Conservation (phyloP, 352 stramenopile genomes). For the Globisporangium recalcitrans region DNA sequence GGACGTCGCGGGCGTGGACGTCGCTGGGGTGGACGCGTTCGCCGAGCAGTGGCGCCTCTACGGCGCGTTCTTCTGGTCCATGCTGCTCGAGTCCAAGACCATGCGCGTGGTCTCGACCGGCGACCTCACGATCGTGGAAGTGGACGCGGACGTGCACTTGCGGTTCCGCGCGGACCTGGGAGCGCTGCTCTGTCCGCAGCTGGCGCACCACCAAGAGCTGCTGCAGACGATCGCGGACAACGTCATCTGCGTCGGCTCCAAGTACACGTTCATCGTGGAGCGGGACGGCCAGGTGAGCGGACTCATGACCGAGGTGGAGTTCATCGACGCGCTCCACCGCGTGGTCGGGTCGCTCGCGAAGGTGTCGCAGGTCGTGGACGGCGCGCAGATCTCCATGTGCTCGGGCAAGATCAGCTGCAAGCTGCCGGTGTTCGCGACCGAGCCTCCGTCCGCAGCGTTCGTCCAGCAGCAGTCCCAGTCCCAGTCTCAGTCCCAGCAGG, state of each 20-base stretch:
- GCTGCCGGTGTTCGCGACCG: background rate
- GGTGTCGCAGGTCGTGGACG: conserved; percentile 10
- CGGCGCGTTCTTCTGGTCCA: conserved; percentile 17
- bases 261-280: conserved; percentile 16
- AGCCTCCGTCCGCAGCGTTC: background rate
- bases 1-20: conserved; percentile 9
- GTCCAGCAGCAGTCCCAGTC: conserved; percentile 11
- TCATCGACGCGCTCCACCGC: conserved; percentile 12
- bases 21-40: conserved; percentile 10
- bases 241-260: conserved; percentile 12
- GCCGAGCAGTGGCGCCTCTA: conserved; percentile 15
- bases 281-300: conserved; percentile 12
- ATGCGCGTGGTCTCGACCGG: conserved; percentile 5
- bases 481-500: conserved; percentile 19
- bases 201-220: conserved; percentile 13
- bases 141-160: conserved; percentile 12
- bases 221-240: conserved; percentile 13
- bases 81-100: conserved; percentile 11
- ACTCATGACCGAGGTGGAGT: conserved; percentile 10
- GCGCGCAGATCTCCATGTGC: conserved; percentile 14
- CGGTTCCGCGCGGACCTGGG: conserved; percentile 12
- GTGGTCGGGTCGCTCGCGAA: conserved; percentile 13
- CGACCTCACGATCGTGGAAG: conserved; percentile 15
- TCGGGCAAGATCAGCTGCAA: conserved; percentile 11
- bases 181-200: conserved; percentile 10